phyloP scores from a whole-genome alignment of 73 alveolate species.

The Tetrahymena borealis region DNA sequence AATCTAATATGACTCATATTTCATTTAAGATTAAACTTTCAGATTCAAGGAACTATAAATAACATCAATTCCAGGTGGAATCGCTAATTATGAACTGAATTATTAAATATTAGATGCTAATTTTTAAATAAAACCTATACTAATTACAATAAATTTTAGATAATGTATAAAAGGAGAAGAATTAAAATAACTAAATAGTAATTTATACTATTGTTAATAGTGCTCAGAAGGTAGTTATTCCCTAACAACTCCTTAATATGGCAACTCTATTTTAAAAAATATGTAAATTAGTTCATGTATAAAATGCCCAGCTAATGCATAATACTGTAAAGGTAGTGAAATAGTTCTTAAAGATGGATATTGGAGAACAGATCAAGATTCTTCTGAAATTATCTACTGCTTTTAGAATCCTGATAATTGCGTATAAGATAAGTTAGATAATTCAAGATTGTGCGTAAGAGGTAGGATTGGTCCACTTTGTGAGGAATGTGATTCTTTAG shows the following conservation, averaged over 20 bases:
- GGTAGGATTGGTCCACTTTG: neutral
- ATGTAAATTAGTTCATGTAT: neutral
- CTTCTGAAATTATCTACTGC: neutral
- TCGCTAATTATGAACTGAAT: neutral
- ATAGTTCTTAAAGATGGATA: neutral
- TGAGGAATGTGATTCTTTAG: neutral
- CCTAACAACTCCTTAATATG: neutral
- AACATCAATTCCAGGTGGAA: neutral
- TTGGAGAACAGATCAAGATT: neutral
- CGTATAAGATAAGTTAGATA: neutral
- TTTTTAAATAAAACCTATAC: neutral
- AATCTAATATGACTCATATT: neutral
- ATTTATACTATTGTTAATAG: neutral
- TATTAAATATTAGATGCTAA: neutral
- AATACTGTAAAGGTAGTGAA: neutral
- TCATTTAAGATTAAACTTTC: neutral
- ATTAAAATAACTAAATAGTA: neutral
- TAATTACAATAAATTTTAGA: neutral
- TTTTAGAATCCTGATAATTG: neutral
- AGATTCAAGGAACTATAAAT: neutral
- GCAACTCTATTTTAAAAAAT: neutral
- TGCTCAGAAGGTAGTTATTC: neutral
- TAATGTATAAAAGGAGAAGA: neutral
- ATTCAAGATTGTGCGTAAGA: neutral
- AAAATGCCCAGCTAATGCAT: neutral